Evolutionary conservation across 139 green algal genomes (phyloP), one percentile per base, ranked within the genome.

Genomic region (Micromonas commoda): DNA sequence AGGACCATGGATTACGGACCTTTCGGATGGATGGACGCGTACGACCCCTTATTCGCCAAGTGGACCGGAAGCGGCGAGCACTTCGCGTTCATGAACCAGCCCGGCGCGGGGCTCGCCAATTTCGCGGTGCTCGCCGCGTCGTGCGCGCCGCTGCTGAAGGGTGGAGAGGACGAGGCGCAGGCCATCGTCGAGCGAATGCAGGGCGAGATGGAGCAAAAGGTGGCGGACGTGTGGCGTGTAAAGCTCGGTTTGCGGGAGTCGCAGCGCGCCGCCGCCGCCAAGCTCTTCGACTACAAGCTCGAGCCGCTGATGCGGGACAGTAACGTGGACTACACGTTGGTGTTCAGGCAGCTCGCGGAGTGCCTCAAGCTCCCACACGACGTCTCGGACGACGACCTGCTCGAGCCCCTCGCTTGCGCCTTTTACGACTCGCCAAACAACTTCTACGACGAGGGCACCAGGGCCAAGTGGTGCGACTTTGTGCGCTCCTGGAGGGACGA

Each of bases 1-100:
- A 31, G 73, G 21, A 85, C 81, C 33, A 83, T 85, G 67, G 81
- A 85, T 63, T 85, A 83, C 73, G 81, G 81, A 24, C 81, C 81
- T 31, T 85, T 83, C 71, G 81, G 73, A 33, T 85, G 71, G 21
- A 64, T 85, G 53, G 81, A 85, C 35, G 57, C 64, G 32, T 82
- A 82, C 63, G 78, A 82, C 73, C 78, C 78, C 0, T 1, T 61
- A n/a, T 82, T 82, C 39, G 78, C 78, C 28, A 82, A 82, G 54
- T 82, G 78, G 78, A 78, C 71, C 21, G 78, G 78, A 23, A 65
- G 26, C 32, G 78, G 78, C n/a, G 66, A 78, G 21, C 78, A 82
- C 70, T 82, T 76, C 71, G 78, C 78, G 1, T 82, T 79, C 78
- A 67, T 67, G 26, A 77, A 77, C 9, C 78, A 82, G 78, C 78